Evolutionary conservation across 106 monocot genomes (phyloP).

Genomic region (Dendrobium huoshanense): DNA sequence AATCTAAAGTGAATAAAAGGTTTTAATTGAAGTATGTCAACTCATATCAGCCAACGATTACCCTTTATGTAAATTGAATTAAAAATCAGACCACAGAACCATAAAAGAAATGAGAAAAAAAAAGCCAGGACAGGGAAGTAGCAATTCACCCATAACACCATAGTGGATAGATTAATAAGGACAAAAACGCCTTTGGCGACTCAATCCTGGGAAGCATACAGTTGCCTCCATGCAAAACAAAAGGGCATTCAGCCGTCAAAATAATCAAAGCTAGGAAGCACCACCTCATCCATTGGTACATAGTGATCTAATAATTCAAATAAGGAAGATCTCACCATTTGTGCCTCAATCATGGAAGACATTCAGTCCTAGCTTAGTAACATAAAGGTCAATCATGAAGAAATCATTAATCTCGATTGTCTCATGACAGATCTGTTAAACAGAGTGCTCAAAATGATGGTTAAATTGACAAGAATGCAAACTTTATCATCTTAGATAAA

Average conservation of each 20-base stretch:
- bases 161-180: background rate
- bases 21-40: background rate
- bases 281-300: background rate
- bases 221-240: background rate
- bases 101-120: constrained; percentile 1
- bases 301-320: background rate
- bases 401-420: background rate
- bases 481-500: background rate
- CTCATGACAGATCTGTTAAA: background rate
- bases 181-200: background rate
- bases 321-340: background rate
- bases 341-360: background rate
- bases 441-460: background rate
- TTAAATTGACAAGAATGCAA: background rate
- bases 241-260: background rate
- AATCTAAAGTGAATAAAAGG: background rate
- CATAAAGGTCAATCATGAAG: background rate
- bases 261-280: background rate
- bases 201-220: too few species aligned
- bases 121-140: background rate
- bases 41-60: background rate
- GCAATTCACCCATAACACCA: background rate
- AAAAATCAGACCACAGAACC: background rate
- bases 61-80: background rate
- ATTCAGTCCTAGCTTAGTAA: background rate